Evolutionary conservation across 306 rosid species (phyloP), one percentile per base, ranked within the genome.

Genomic region (Gastrolobium villosum): DNA sequence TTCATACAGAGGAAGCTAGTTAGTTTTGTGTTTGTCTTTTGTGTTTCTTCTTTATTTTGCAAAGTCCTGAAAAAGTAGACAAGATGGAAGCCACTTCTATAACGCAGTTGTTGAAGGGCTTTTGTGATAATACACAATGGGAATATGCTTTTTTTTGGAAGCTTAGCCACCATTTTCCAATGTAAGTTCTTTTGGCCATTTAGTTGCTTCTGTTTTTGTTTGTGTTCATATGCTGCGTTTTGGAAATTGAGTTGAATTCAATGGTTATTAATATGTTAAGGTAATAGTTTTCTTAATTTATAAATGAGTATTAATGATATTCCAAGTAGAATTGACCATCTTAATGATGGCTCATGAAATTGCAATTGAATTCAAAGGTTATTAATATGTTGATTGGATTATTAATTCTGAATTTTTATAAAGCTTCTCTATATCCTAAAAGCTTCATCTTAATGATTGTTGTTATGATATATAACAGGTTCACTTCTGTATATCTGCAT

Each of bases 81-180:
- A 37, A 41, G 30, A 95, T 92, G 97, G 99, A 83, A 72, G 79
- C 87, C 77, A 72, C 76, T 80, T 76, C 86, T 53, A 81, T 88
- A 54, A 74, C 76, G 63, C 86, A 85, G 79, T 83, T 92, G 46
- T 85, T 95, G 87, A 87, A 82, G 77, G 81, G 89, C 79, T 78
- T 95, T 67, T 92, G 99, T 88, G 86, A 79, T 65, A 37, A 86
- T 76, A 79, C 89, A 41, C 90, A 39, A 46, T 95, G 99, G 99
- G 84, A 83, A 2, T 95, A 92, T 86, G 95, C 90, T 67, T 97
- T 92, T 28, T 92, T 95, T 86, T 95, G 99, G 99, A 95, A 88
- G 91, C 94, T 95, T 79, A 78, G 72, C 8, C 88, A 84, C 43
- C 90, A 79, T 74, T 77, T 79, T 70, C 87, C 90, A 2, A 26